A percentile compares a stretch with the other conserved stretches of the same genome.
phyloP scores from a whole-genome alignment of 2,329 filamentous ascomycete genomes.

The Talaromyces sp. region DNA sequence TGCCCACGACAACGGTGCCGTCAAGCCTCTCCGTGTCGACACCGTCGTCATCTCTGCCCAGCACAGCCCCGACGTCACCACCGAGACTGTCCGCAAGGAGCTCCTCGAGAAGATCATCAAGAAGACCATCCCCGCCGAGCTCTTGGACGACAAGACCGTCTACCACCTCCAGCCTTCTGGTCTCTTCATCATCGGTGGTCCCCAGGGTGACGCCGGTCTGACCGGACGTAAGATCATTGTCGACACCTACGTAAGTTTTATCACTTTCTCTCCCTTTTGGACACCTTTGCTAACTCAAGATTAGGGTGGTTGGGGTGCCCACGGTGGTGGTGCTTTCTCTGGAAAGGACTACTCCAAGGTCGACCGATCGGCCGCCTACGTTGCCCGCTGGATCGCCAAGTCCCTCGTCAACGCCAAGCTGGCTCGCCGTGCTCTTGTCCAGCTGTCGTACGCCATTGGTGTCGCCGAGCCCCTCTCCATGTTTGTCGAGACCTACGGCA shows the following conservation, averaged over 20 bases:
- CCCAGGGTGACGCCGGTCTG: conserved; percentile 96
- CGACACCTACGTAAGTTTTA: conserved; percentile 67
- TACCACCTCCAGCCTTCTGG: conserved; percentile 99
- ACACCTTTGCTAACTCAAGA: not conserved
- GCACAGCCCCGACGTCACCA: conserved; percentile 81
- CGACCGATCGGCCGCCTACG: conserved; percentile 95
- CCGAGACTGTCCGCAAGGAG: conserved; percentile 87
- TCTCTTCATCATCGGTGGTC: conserved; percentile 97
- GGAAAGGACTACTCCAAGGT: conserved; percentile 99
- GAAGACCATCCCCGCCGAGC: conserved; percentile 85
- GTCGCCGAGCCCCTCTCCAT: conserved; percentile 96
- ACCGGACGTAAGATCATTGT: conserved; percentile 99
- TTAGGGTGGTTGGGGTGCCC: conserved; percentile 89
- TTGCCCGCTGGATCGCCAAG: conserved; percentile 98
- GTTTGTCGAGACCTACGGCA: conserved; percentile 97
- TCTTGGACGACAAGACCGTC: conserved; percentile 85
- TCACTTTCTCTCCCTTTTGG: no score
- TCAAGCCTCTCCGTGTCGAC: conserved; percentile 87
- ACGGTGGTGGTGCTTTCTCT: conserved; percentile 99
- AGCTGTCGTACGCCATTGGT: conserved; percentile 99
- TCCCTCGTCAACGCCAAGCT: conserved; percentile 86
- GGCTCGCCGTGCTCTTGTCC: conserved; percentile 86
- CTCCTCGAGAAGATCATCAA: conserved; percentile 97
- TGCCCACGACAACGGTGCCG: conserved; percentile 86
- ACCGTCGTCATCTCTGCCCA: conserved; percentile 96